Conservation (phyloP, 768 basidiomycete species). For the Suillus fuscotomentosus region DNA sequence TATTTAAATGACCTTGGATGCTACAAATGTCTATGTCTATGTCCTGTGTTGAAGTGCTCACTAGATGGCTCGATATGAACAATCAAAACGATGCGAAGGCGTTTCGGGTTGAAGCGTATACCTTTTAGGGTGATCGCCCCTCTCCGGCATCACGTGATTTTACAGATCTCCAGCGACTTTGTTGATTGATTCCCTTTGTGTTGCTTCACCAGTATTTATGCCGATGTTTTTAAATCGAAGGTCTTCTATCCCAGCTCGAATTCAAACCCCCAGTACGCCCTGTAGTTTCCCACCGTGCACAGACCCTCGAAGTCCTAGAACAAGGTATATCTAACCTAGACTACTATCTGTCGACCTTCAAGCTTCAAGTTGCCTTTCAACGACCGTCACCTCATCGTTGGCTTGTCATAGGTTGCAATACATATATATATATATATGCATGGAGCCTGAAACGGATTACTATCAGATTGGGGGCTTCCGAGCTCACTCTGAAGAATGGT, state of each 20-base stretch:
- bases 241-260: not conserved
- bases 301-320: not conserved
- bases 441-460: slow-evolving; percentile 13
- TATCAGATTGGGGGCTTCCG: slow-evolving; percentile 27
- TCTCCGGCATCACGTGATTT: not conserved
- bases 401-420: not conserved
- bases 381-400: not conserved
- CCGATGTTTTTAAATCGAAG: not conserved
- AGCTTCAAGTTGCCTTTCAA: not conserved
- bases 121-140: no score
- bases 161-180: not conserved
- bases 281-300: not conserved
- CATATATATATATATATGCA: not conserved
- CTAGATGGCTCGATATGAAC: not conserved
- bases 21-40: not conserved
- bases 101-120: no score
- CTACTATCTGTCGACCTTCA: not conserved
- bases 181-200: not conserved
- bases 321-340: not conserved
- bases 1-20: no score
- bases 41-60: not conserved
- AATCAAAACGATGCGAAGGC: not conserved
- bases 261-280: not conserved
- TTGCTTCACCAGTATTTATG: not conserved
- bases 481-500: slow-evolving; percentile 31